These are phyloP conservation scores for Globisporangium takayamanum DNA, from an alignment of 352 stramenopile species.

Conservation along the genomic window DNA sequence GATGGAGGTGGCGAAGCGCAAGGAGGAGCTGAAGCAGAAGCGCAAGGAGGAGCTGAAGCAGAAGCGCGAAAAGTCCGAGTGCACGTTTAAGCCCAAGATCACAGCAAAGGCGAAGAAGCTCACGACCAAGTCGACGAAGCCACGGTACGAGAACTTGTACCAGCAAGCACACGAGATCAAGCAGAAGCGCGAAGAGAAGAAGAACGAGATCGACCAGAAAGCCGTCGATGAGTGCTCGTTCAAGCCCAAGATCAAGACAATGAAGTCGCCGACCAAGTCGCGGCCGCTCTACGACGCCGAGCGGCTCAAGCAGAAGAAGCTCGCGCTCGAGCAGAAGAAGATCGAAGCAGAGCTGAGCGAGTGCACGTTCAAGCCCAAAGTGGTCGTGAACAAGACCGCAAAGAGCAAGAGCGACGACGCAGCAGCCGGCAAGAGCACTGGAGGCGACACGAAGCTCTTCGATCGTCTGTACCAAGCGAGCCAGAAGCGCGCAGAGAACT, in stretches of 20 bases:
- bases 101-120: conserved; percentile 56
- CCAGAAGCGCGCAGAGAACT: conserved; percentile 44
- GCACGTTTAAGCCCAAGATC: conserved; percentile 64
- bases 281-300: conserved; percentile 68
- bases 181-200: conserved; percentile 63
- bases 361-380: conserved; percentile 68
- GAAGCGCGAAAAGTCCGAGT: conserved; percentile 42
- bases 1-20: conserved; percentile 43
- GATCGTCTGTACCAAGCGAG: conserved; percentile 68
- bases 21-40: conserved; percentile 49
- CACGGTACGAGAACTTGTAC: conserved; percentile 75
- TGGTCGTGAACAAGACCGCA: conserved; percentile 31
- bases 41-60: conserved; percentile 51
- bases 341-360: conserved; percentile 51
- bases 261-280: conserved; percentile 48
- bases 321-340: conserved; percentile 68
- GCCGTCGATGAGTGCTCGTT: conserved; percentile 66
- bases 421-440: conserved; percentile 8
- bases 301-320: conserved; percentile 58
- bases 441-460: conserved; percentile 28
- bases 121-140: conserved; percentile 20
- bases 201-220: conserved; percentile 44
- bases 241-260: conserved; percentile 65
- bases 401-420: conserved; percentile 27
- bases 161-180: conserved; percentile 58